A percentile compares a stretch with the other conserved stretches of the same genome.
Conservation (phyloP, 345 rosid genomes). For the Hibiscus trionum region DNA sequence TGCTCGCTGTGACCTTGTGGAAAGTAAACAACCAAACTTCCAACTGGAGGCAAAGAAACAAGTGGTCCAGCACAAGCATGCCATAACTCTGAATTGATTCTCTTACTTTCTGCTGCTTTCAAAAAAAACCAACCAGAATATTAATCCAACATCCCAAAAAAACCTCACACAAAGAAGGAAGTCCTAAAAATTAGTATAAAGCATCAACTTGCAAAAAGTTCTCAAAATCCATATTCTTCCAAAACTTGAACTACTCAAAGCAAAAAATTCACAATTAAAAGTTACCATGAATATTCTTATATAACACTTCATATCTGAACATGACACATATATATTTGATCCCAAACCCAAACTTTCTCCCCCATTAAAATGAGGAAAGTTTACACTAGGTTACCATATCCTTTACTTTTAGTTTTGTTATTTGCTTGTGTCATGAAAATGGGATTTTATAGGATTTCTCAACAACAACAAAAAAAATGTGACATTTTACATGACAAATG, state of each 20-base stretch:
- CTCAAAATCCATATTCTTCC: neutral
- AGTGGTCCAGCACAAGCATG: constrained; percentile 98
- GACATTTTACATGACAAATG: neutral
- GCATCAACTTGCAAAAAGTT: constrained; percentile 3
- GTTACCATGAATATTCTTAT: constrained; percentile 6
- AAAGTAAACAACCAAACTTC: constrained; percentile 92
- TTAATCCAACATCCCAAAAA: constrained; percentile 11
- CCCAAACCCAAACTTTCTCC: neutral
- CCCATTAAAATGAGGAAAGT: neutral
- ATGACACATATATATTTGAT: neutral
- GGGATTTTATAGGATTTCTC: constrained; percentile 5
- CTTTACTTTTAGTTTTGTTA: too few species aligned
- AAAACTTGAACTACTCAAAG: too few species aligned
- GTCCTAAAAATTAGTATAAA: neutral
- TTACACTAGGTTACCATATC: neutral
- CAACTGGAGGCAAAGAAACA: constrained; percentile 86
- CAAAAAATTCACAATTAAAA: neutral
- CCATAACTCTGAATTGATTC: constrained; percentile 83
- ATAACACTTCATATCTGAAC: neutral
- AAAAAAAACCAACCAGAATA: constrained; percentile 15
- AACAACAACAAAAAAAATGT: neutral
- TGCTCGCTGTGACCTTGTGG: constrained; percentile 99
- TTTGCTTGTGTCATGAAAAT: constrained; percentile 4
- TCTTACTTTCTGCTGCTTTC: constrained; percentile 69
- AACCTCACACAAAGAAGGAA: neutral